Percentiles rank a stretch among this genome's conserved stretches.
Conservation (phyloP, 2,329 filamentous ascomycete genomes). For the Epichloe scottii region DNA sequence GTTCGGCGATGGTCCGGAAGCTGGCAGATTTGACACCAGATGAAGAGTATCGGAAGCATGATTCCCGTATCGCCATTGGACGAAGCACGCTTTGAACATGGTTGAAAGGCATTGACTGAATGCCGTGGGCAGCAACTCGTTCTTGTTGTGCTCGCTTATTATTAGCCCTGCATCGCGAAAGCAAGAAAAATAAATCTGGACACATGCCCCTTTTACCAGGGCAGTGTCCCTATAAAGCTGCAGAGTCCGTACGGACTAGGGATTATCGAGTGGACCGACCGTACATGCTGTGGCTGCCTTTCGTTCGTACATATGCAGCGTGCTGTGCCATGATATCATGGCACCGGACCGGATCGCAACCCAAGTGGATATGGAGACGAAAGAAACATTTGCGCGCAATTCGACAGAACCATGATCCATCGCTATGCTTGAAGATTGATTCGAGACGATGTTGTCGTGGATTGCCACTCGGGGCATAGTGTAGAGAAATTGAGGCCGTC, state of each 20-base stretch:
- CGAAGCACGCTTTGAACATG: neutral
- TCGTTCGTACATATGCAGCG: neutral
- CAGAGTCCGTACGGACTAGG: no score
- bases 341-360: neutral
- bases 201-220: neutral
- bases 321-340: slow-evolving; percentile 23
- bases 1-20: neutral
- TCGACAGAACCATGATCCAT: neutral
- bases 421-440: neutral
- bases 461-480: no score
- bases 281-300: neutral
- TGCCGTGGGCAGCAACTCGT: neutral
- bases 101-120: neutral
- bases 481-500: no score
- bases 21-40: neutral
- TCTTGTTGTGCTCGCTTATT: neutral
- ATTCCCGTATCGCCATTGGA: neutral
- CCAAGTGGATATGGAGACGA: neutral
- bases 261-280: neutral
- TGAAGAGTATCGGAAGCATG: neutral
- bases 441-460: neutral
- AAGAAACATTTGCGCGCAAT: neutral
- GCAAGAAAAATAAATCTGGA: neutral
- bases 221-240: neutral
- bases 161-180: neutral